Evolutionary conservation across 345 rosid species (phyloP).

Genomic region (Camelina laxa): DNA sequence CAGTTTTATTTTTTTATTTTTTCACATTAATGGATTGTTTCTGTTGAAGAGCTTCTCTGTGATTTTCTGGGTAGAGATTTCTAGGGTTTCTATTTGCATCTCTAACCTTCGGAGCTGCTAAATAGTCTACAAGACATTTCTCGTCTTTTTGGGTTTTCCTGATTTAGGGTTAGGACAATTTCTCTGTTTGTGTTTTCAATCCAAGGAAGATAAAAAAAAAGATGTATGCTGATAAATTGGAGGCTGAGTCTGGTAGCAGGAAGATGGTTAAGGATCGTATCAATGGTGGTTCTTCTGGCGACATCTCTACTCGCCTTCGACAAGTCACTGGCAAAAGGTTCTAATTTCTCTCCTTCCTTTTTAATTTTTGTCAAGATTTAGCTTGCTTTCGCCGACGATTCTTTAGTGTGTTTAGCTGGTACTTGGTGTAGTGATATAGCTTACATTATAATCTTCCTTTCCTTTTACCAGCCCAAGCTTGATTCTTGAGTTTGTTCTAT

Average conservation of each 20-base stretch:
- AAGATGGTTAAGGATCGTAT: conserved; percentile 77
- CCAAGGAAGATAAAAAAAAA: conserved; percentile 6
- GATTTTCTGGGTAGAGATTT: conserved; percentile 22
- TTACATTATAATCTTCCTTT: conserved; percentile 14
- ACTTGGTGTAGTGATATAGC: conserved; percentile 6
- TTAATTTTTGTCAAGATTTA: not conserved
- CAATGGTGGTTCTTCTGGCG: conserved; percentile 61
- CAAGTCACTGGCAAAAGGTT: conserved; percentile 88
- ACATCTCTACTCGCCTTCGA: conserved; percentile 58
- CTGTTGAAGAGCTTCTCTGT: conserved; percentile 19
- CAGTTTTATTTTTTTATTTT: not conserved
- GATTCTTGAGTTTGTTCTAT: not conserved
- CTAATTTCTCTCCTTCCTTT: not conserved
- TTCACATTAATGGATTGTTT: conserved; percentile 21
- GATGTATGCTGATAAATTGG: conserved; percentile 97
- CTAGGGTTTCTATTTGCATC: conserved; percentile 34
- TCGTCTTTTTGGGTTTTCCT: conserved; percentile 13
- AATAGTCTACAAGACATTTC: not conserved
- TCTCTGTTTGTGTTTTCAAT: not conserved
- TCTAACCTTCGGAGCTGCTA: conserved; percentile 16
- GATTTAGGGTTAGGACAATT: conserved; percentile 43
- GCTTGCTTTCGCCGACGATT: conserved; percentile 17
- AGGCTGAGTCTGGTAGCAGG: conserved; percentile 66
- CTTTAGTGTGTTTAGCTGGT: conserved; percentile 24
- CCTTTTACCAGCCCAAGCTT: not conserved